Evolutionary conservation across 192 early-diverging fungal species (phyloP).

Genomic region (Linnemannia exigua): DNA sequence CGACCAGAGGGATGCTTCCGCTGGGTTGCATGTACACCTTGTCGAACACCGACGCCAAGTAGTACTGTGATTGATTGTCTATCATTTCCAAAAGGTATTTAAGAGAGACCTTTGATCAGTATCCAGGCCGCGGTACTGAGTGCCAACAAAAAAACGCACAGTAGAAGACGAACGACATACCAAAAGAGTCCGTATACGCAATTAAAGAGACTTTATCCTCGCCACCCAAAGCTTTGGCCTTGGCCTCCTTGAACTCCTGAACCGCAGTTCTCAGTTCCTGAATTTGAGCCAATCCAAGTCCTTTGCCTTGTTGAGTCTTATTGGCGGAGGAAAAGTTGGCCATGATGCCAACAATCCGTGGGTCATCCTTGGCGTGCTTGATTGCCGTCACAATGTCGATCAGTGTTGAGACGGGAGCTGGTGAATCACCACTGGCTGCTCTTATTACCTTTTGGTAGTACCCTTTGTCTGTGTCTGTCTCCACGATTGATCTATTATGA

Average conservation of each 20-base stretch:
- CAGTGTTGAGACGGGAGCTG: slow-evolving; percentile 43
- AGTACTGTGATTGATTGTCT: slow-evolving; percentile 75
- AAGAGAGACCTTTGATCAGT: too few species aligned
- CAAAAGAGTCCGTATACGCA: slow-evolving; percentile 79
- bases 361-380: slow-evolving; percentile 65
- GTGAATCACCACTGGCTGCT: slow-evolving; percentile 38
- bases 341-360: slow-evolving; percentile 61
- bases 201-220: slow-evolving; percentile 62
- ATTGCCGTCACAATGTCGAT: slow-evolving; percentile 59
- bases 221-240: slow-evolving; percentile 61
- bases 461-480: slow-evolving; percentile 49
- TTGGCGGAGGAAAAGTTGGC: slow-evolving; percentile 55
- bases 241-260: slow-evolving; percentile 63
- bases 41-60: slow-evolving; percentile 75
- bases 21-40: slow-evolving; percentile 73
- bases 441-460: slow-evolving; percentile 36
- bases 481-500: slow-evolving; percentile 47
- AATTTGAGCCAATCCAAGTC: slow-evolving; percentile 67
- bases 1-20: slow-evolving; percentile 70
- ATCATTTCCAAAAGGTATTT: neutral
- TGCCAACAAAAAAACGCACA: too few species aligned
- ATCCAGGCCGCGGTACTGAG: too few species aligned
- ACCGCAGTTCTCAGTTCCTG: slow-evolving; percentile 74
- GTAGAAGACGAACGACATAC: slow-evolving; percentile 23
- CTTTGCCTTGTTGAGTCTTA: slow-evolving; percentile 21